These are phyloP conservation scores for Chlamydomonas incerta DNA, from an alignment of 139 green algal genomes.

Conservation along the genomic window DNA sequence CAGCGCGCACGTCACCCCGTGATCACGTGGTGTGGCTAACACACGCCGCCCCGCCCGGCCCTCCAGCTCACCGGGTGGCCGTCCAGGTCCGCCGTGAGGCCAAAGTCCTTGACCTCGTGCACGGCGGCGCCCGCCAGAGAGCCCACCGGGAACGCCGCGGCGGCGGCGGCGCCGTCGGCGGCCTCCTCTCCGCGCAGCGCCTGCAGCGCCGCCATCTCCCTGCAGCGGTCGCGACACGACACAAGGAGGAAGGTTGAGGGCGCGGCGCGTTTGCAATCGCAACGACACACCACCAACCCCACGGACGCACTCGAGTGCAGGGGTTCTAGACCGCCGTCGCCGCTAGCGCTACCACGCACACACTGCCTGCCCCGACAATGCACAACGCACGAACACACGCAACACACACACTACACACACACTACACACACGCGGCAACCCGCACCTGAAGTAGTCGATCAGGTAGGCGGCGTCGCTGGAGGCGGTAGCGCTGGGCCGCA, in stretches of 20 bases:
- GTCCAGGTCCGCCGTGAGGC: constrained; percentile 79
- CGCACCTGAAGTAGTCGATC: constrained; percentile 56
- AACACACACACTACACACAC: no score
- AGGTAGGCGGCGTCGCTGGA: constrained; percentile 56
- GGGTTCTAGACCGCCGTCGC: no score
- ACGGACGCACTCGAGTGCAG: no score
- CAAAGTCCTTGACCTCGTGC: constrained; percentile 79
- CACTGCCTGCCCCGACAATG: no score
- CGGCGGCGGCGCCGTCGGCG: constrained; percentile 26
- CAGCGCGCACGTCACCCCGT: no score
- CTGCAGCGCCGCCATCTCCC: constrained; percentile 67
- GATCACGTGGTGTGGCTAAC: no score
- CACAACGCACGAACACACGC: no score
- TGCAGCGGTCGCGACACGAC: constrained; percentile 18
- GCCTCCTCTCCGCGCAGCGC: constrained; percentile 44
- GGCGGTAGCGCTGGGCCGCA: constrained; percentile 75
- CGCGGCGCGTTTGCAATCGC: no score
- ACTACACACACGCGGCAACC: no score
- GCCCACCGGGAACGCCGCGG: constrained; percentile 27
- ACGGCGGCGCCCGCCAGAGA: constrained; percentile 21
- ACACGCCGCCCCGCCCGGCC: constrained; percentile 41
- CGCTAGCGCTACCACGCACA: no score
- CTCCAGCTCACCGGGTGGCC: constrained; percentile 47
- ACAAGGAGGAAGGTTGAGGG: no score
- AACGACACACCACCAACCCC: no score